Conservation (phyloP, 495 filamentous ascomycete genomes). For the Podospora tetraspora region DNA sequence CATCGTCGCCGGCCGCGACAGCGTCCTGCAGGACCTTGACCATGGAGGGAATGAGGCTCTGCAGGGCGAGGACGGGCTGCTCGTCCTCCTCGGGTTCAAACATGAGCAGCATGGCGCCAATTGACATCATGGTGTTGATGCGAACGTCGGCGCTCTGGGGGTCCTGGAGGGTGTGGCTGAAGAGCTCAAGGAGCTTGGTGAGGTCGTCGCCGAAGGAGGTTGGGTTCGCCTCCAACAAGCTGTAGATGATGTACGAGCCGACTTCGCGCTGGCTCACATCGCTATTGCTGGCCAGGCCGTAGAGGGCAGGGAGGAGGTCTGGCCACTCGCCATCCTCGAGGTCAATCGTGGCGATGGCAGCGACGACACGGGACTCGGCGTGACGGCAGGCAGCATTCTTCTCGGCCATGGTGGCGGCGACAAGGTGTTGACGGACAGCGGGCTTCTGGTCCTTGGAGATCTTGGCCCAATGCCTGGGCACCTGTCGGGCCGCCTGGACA, state of each 20-base stretch:
- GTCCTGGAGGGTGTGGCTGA: constrained; percentile 82
- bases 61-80: constrained; percentile 64
- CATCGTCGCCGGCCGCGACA: constrained; percentile 73
- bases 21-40: constrained; percentile 80
- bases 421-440: constrained; percentile 70
- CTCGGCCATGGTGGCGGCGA: constrained; percentile 76
- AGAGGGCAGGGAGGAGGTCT: constrained; percentile 69
- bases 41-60: constrained; percentile 78
- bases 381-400: constrained; percentile 69
- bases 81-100: constrained; percentile 80
- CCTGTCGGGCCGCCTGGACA: constrained; percentile 75
- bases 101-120: constrained; percentile 81
- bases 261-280: constrained; percentile 80
- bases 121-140: constrained; percentile 89
- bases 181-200: constrained; percentile 71
- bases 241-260: constrained; percentile 86
- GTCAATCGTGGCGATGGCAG: constrained; percentile 79
- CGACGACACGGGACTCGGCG: constrained; percentile 80
- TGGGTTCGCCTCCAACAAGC: constrained; percentile 78
- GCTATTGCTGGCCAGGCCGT: constrained; percentile 63
- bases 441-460: constrained; percentile 54
- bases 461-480: constrained; percentile 83
- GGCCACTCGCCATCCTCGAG: constrained; percentile 81
- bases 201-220: constrained; percentile 73
- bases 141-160: constrained; percentile 86